A percentile compares a stretch with the other conserved stretches of the same genome.
Evolutionary conservation across 139 green algal genomes (phyloP).

Genomic region (Coccomyxa sp.): DNA sequence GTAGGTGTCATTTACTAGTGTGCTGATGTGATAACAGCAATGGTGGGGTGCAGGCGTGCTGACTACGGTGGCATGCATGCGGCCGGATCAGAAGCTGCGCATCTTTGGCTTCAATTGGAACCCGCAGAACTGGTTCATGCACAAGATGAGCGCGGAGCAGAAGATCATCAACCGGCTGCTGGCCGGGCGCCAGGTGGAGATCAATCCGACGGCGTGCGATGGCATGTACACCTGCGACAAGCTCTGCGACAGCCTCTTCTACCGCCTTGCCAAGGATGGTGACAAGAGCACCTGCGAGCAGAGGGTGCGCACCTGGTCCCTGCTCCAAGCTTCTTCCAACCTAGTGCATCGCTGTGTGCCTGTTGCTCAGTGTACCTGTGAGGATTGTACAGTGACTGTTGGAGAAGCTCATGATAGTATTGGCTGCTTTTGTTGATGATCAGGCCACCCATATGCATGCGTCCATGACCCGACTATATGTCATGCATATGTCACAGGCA

Average conservation of each 20-base stretch:
- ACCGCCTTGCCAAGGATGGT: background rate
- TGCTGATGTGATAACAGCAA: no score
- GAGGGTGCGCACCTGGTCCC: background rate
- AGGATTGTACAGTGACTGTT: no score
- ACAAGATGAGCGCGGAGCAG: constrained; percentile 1
- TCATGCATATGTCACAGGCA: no score
- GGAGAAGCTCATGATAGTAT: no score
- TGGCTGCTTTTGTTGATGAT: no score
- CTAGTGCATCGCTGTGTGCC: no score
- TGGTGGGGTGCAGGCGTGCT: background rate
- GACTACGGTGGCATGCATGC: background rate
- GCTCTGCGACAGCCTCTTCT: background rate
- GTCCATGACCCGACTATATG: no score
- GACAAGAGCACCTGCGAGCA: background rate
- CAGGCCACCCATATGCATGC: no score
- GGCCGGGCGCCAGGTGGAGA: background rate
- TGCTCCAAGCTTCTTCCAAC: no score
- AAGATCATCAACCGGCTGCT: background rate
- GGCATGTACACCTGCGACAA: constrained; percentile 2
- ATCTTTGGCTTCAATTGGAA: constrained; percentile 3
- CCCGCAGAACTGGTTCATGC: background rate
- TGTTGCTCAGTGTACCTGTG: no score
- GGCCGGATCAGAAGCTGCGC: background rate
- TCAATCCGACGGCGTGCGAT: background rate
- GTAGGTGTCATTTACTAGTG: no score